Evolutionary conservation across 192 early-diverging fungal species (phyloP).

Genomic region (Oehlia diaphana): DNA sequence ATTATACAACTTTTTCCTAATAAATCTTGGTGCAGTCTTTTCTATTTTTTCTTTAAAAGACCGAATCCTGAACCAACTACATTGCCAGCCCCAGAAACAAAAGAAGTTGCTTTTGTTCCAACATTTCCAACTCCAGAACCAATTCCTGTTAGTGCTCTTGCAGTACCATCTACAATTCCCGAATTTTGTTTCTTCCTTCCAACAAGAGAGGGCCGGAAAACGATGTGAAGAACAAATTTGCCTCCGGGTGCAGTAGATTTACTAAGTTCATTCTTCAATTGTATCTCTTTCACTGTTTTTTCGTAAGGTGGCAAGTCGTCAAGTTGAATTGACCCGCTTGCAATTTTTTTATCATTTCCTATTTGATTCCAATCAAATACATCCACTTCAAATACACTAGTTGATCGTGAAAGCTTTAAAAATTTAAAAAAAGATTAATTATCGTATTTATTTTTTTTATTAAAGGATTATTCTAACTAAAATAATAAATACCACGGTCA

Average conservation of each 20-base stretch:
- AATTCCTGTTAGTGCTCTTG: background rate
- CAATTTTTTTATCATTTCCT: slow-evolving; percentile 50
- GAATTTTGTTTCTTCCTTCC: background rate
- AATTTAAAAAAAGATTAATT: slow-evolving; percentile 36
- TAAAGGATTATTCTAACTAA: background rate
- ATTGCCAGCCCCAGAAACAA: background rate
- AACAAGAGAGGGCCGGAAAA: slow-evolving; percentile 55
- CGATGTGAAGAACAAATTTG: slow-evolving; percentile 44
- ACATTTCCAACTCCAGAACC: background rate
- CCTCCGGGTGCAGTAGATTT: slow-evolving; percentile 34
- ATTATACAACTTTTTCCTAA: too few relatives aligned
- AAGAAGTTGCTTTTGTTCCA: background rate
- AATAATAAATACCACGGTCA: slow-evolving; percentile 28
- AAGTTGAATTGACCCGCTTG: slow-evolving; percentile 41
- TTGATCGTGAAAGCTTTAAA: slow-evolving; percentile 30
- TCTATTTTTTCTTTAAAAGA: background rate
- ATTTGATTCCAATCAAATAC: slow-evolving; percentile 73
- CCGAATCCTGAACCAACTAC: background rate
- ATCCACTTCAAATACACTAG: slow-evolving; percentile 46
- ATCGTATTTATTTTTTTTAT: slow-evolving; percentile 36
- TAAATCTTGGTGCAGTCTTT: too few relatives aligned
- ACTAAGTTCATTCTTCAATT: slow-evolving; percentile 40
- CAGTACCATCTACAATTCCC: background rate
- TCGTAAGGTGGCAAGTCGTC: slow-evolving; percentile 43
- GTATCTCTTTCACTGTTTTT: slow-evolving; percentile 37